These are phyloP conservation scores for Neurospora sp. DNA, from an alignment of 495 filamentous ascomycete species.

Conservation along the genomic window DNA sequence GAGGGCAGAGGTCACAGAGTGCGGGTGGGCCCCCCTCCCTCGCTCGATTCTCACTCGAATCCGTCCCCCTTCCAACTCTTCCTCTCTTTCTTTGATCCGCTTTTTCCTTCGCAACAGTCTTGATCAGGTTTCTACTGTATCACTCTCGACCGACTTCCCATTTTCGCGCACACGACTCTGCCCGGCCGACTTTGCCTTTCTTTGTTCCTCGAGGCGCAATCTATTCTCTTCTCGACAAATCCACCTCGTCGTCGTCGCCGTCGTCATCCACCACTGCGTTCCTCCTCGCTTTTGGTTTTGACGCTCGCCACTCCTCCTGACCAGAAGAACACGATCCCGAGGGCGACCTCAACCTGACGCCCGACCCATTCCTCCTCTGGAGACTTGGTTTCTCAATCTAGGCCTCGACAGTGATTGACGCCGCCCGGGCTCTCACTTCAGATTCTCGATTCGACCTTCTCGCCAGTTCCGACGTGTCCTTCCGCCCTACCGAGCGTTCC, in stretches of 20 bases:
- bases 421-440: background rate
- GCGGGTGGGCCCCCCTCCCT: background rate
- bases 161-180: slow-evolving; percentile 9
- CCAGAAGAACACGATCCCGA: background rate
- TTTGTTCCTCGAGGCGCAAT: slow-evolving; percentile 28
- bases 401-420: background rate
- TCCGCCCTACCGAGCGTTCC: slow-evolving; percentile 3
- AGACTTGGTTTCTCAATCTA: background rate
- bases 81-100: slow-evolving; percentile 16
- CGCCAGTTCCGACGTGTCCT: slow-evolving; percentile 8
- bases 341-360: background rate
- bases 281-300: slow-evolving; percentile 10
- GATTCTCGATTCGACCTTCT: background rate
- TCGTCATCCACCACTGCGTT: slow-evolving; percentile 16
- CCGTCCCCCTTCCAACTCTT: slow-evolving; percentile 22
- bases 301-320: slow-evolving; percentile 10
- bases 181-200: slow-evolving; percentile 12
- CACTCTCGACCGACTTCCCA: slow-evolving; percentile 10
- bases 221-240: background rate
- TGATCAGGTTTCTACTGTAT: slow-evolving; percentile 2
- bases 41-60: too few species aligned
- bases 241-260: background rate
- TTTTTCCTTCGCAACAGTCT: slow-evolving; percentile 6
- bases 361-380: background rate
- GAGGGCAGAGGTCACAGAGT: background rate